A percentile compares a stretch with the other conserved stretches of the same genome.
These are phyloP conservation scores for Stenogyne calaminthoides DNA, from an alignment of 305 asterid species.

Conservation along the genomic window DNA sequence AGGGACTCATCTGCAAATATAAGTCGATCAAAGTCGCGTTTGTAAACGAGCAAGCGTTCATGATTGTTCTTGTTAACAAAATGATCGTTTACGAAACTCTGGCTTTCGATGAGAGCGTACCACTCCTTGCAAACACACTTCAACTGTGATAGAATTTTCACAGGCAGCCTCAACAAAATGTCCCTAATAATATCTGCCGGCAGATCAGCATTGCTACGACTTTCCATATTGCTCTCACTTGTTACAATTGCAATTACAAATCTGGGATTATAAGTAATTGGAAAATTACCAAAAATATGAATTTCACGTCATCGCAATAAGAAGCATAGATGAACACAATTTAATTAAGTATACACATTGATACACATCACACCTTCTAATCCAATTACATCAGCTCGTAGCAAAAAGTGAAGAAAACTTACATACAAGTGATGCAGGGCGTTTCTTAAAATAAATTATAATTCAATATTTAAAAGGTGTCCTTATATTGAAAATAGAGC, in stretches of 20 bases:
- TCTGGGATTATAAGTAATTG: neutral
- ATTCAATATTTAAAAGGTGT: too few species aligned
- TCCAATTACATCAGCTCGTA: too few species aligned
- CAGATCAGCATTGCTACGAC: constrained; percentile 12
- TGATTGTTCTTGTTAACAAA: constrained; percentile 29
- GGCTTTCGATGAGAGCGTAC: constrained; percentile 31
- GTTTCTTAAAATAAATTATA: too few species aligned
- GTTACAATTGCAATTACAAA: neutral
- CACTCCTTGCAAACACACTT: constrained; percentile 41
- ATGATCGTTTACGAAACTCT: constrained; percentile 30
- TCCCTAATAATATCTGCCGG: constrained; percentile 31
- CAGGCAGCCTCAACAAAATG: constrained; percentile 39
- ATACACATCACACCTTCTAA: too few species aligned
- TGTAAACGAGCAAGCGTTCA: constrained; percentile 31
- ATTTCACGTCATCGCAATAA: too few species aligned
- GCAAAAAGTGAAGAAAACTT: too few species aligned
- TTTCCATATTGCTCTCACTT: constrained; percentile 4
- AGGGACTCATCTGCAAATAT: neutral
- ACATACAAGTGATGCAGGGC: too few species aligned
- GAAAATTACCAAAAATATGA: neutral
- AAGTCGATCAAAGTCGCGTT: neutral
- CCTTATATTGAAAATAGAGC: too few species aligned
- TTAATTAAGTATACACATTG: too few species aligned
- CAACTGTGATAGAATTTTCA: constrained; percentile 32
- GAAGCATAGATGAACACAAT: too few species aligned